Conservation (phyloP, 2,329 filamentous ascomycete species). For the Colletotrichum lupini region DNA sequence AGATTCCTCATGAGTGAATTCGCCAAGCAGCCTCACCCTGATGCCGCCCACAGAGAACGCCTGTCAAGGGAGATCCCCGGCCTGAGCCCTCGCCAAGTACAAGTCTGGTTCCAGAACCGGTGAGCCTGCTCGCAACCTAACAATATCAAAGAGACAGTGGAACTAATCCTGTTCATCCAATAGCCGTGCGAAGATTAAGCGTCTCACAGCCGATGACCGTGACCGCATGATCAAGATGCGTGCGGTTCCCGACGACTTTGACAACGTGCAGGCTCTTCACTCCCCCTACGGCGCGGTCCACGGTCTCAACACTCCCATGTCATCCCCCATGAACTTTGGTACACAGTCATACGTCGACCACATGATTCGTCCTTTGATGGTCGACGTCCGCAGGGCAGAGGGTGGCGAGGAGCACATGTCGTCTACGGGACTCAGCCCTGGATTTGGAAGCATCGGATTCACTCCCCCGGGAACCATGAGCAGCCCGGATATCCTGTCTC, state of each 20-base stretch:
- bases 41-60: slow-evolving; percentile 88
- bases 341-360: slow-evolving; percentile 65
- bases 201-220: slow-evolving; percentile 75
- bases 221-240: slow-evolving; percentile 79
- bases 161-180: slow-evolving; percentile 33
- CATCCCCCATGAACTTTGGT: slow-evolving; percentile 61
- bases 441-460: slow-evolving; percentile 75
- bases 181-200: slow-evolving; percentile 78
- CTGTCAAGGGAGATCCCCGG: slow-evolving; percentile 92
- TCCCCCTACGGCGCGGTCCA: slow-evolving; percentile 74
- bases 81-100: slow-evolving; percentile 89
- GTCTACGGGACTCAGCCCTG: slow-evolving; percentile 73
- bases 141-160: not conserved
- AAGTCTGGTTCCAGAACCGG: slow-evolving; percentile 99
- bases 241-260: slow-evolving; percentile 76
- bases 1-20: slow-evolving; percentile 98
- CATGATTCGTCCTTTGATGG: slow-evolving; percentile 74
- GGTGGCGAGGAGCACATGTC: slow-evolving; percentile 73
- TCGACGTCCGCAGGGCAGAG: slow-evolving; percentile 74
- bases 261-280: slow-evolving; percentile 76
- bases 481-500: slow-evolving; percentile 66
- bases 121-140: slow-evolving; percentile 55
- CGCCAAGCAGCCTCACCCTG: slow-evolving; percentile 91
- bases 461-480: slow-evolving; percentile 62
- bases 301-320: slow-evolving; percentile 58